Conservation (phyloP, 2,329 filamentous ascomycete species). For the Pseudogymnoascus sp. region DNA sequence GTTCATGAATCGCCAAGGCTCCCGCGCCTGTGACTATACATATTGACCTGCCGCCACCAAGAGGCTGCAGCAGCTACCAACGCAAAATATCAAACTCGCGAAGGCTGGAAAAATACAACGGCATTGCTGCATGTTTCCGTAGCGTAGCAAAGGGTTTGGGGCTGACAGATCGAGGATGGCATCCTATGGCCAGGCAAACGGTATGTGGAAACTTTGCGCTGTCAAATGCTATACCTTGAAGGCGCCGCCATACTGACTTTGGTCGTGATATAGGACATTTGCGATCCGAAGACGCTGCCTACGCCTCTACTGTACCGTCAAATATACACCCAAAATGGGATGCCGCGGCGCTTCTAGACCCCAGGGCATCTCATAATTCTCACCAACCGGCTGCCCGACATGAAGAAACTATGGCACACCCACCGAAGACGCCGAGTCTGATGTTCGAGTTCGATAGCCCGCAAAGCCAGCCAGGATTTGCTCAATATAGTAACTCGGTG, state of each 20-base stretch:
- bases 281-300: slow-evolving; percentile 11
- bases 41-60: slow-evolving; percentile 2
- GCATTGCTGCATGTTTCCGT: slow-evolving; percentile 6
- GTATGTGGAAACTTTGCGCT: slow-evolving; percentile 19
- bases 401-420: slow-evolving; percentile 10
- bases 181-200: slow-evolving; percentile 28
- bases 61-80: not conserved
- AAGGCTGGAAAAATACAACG: slow-evolving; percentile 1
- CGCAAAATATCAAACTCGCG: not conserved
- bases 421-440: slow-evolving; percentile 22
- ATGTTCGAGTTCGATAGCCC: slow-evolving; percentile 37
- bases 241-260: not conserved
- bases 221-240: not conserved
- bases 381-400: slow-evolving; percentile 12
- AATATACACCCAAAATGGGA: slow-evolving; percentile 29
- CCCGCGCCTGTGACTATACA: not conserved
- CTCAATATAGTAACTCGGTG: not conserved
- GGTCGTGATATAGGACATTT: not conserved
- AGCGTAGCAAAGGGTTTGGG: not conserved
- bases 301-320: not conserved
- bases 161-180: slow-evolving; percentile 26
- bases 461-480: slow-evolving; percentile 13
- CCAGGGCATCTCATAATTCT: slow-evolving; percentile 26
- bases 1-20: slow-evolving; percentile 4
- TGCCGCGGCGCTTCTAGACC: slow-evolving; percentile 34